Conservation (phyloP, 495 filamentous ascomycete species). For the Melanomma pulvis-pyrius region DNA sequence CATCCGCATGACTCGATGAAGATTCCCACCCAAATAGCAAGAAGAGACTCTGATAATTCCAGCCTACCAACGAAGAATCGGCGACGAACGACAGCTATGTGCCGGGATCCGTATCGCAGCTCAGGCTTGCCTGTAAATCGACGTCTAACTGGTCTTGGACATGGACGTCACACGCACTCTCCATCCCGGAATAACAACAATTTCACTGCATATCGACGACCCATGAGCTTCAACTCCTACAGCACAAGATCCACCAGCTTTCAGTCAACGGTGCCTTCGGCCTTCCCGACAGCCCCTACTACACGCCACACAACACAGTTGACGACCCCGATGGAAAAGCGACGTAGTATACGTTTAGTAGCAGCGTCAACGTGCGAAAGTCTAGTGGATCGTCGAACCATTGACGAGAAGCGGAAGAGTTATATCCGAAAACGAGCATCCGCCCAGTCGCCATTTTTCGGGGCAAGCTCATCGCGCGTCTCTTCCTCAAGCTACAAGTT, state of each 20-base stretch:
- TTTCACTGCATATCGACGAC: constrained; percentile 4
- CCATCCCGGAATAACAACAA: constrained; percentile 24
- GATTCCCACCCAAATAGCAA: constrained; percentile 42
- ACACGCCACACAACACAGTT: constrained; percentile 26
- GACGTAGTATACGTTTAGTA: constrained; percentile 41
- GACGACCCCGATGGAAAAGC: constrained; percentile 32
- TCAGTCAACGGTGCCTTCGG: constrained; percentile 38
- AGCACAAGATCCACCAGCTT: constrained; percentile 40
- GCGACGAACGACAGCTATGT: constrained; percentile 11
- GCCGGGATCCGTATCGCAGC: constrained; percentile 20
- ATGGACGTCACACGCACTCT: constrained; percentile 29
- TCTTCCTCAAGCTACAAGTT: constrained; percentile 31
- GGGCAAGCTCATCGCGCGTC: constrained; percentile 24
- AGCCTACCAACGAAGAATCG: constrained; percentile 30
- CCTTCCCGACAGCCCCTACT: constrained; percentile 39
- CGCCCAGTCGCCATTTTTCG: constrained; percentile 36
- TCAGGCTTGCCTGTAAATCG: constrained; percentile 33
- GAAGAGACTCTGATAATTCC: constrained; percentile 33
- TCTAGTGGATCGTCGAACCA: constrained; percentile 35
- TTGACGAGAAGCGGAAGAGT: constrained; percentile 42
- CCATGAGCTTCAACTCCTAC: constrained; percentile 34
- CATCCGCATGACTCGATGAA: constrained; percentile 44
- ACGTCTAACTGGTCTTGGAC: constrained; percentile 28
- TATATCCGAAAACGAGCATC: constrained; percentile 43
- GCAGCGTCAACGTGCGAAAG: constrained; percentile 29